phyloP scores from a whole-genome alignment of 768 basidiomycete genomes.

The Xerocomus potaroensis region DNA sequence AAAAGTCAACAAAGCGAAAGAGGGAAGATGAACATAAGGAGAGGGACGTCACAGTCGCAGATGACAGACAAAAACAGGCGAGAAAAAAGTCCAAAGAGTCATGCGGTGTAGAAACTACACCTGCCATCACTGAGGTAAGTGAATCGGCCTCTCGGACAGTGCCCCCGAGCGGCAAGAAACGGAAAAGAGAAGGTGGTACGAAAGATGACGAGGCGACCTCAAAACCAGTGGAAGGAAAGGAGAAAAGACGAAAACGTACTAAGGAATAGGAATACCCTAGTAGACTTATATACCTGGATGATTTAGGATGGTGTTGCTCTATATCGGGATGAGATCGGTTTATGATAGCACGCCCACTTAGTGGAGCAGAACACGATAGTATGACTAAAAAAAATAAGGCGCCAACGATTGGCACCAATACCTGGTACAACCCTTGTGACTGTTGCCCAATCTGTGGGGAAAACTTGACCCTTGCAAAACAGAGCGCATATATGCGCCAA shows the following conservation, averaged over 20 bases:
- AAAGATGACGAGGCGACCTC: constrained; percentile 8
- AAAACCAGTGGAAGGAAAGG: constrained; percentile 22
- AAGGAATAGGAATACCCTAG: constrained; percentile 2
- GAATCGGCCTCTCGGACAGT: constrained; percentile 2
- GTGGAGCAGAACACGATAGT: no score
- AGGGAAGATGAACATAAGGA: constrained; percentile 14
- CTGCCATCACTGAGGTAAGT: constrained; percentile 12
- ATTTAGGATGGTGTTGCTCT: no score
- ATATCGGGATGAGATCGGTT: no score
- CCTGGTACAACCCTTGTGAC: no score
- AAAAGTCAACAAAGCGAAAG: constrained; percentile 35
- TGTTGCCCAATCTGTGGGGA: no score
- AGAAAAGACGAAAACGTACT: constrained; percentile 28
- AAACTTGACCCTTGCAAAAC: no score
- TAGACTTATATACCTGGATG: constrained; percentile 2
- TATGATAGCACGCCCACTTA: no score
- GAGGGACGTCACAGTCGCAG: constrained; percentile 5
- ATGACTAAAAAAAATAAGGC: no score
- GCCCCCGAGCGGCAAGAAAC: constrained; percentile 24
- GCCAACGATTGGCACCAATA: no score
- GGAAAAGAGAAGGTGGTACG: constrained; percentile 12
- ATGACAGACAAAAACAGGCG: constrained; percentile 21
- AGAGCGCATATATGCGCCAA: no score
- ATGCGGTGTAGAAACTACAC: constrained; percentile 1
- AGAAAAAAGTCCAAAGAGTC: constrained; percentile 20